A percentile compares a stretch with the other conserved stretches of the same genome.
phyloP scores from a whole-genome alignment of 2,329 filamentous ascomycete genomes.

The Venturia carpophila region DNA sequence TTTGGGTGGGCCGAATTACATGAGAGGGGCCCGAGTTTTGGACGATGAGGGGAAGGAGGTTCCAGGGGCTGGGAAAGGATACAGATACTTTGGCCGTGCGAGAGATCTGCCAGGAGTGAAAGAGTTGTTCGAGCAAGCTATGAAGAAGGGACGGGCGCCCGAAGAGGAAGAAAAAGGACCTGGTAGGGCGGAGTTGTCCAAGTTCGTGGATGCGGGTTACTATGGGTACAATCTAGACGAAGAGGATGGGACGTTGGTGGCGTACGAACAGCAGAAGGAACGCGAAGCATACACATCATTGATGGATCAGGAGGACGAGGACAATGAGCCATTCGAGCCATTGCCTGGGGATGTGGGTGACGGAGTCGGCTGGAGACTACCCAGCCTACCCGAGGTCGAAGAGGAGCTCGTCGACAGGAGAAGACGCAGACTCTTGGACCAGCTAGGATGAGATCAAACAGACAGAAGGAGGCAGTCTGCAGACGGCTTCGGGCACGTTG shows the following conservation, averaged over 20 bases:
- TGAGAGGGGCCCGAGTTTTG: conserved; percentile 55
- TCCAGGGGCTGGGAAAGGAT: conserved; percentile 71
- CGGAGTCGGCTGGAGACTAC: conserved; percentile 72
- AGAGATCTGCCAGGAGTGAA: conserved; percentile 89
- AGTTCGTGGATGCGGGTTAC: conserved; percentile 84
- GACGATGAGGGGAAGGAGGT: conserved; percentile 51
- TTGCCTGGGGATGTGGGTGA: conserved; percentile 83
- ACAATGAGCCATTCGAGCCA: conserved; percentile 58
- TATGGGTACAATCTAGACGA: conserved; percentile 93
- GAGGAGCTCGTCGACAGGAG: conserved; percentile 83
- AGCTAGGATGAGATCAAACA: conserved; percentile 45
- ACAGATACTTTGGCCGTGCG: conserved; percentile 78
- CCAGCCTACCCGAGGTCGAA: conserved; percentile 86
- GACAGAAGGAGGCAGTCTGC: not conserved
- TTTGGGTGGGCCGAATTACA: conserved; percentile 94
- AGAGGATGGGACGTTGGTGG: conserved; percentile 73
- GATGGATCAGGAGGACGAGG: conserved; percentile 43
- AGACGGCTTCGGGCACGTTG: not conserved
- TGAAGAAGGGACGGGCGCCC: conserved; percentile 35
- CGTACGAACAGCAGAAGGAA: conserved; percentile 78
- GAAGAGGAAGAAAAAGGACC: conserved; percentile 54
- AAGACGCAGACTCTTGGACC: conserved; percentile 74
- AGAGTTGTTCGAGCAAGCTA: conserved; percentile 82
- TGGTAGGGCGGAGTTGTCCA: conserved; percentile 59
- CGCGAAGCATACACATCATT: conserved; percentile 67